phyloP scores from a whole-genome alignment of 2,329 filamentous ascomycete genomes.

The Metarhizium humberi region DNA sequence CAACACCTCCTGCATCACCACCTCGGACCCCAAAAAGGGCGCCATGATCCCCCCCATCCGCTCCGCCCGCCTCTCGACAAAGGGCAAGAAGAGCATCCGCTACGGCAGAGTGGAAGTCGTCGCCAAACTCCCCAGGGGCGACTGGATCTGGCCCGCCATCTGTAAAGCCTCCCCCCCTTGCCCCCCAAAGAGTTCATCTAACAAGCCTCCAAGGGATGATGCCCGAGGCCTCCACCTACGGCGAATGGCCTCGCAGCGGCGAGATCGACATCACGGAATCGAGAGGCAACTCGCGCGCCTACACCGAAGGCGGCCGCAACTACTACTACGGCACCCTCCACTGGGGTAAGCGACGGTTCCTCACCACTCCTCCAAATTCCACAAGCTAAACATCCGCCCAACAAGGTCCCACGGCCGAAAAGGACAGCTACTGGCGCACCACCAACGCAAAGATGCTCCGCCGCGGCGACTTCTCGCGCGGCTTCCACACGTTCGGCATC shows the following conservation, averaged over 20 bases:
- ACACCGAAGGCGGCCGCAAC: constrained; percentile 33
- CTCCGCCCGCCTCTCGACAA: constrained; percentile 35
- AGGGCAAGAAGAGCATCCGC: constrained; percentile 11
- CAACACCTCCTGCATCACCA: constrained; percentile 26
- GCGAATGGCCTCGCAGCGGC: constrained; percentile 39
- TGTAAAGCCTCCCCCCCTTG: constrained; percentile 12
- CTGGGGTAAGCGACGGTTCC: constrained; percentile 27
- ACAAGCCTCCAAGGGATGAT: constrained; percentile 31
- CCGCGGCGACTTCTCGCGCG: constrained; percentile 28
- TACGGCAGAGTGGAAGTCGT: constrained; percentile 37
- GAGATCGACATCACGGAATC: constrained; percentile 45
- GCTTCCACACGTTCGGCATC: constrained; percentile 42
- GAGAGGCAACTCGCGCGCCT: constrained; percentile 28
- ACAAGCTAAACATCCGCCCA: neutral
- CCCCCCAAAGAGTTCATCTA: neutral
- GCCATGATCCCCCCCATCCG: constrained; percentile 39
- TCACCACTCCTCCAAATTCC: neutral
- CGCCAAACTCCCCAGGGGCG: constrained; percentile 40
- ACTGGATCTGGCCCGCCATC: constrained; percentile 46
- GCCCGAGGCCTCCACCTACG: constrained; percentile 37
- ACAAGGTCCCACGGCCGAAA: constrained; percentile 16
- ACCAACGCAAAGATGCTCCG: constrained; percentile 22
- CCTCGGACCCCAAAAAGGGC: constrained; percentile 31
- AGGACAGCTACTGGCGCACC: constrained; percentile 25
- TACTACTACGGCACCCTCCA: constrained; percentile 34